Conservation (phyloP, 805 yeast genomes). For the Maudiozyma bulderi region DNA sequence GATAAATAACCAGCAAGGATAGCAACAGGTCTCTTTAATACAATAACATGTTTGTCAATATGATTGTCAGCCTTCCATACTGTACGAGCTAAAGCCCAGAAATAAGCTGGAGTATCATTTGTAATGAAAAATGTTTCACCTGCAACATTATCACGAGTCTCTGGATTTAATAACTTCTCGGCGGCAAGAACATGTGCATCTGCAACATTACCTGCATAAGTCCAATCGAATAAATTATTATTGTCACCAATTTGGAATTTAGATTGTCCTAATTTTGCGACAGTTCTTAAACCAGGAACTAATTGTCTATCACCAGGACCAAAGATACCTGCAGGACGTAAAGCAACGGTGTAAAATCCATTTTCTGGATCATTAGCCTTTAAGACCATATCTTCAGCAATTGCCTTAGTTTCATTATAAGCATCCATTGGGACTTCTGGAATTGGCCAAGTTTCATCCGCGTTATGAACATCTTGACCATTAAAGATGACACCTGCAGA, state of each 20-base stretch:
- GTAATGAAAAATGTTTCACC: constrained; percentile 89
- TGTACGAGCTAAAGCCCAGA: constrained; percentile 93
- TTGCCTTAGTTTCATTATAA: constrained; percentile 88
- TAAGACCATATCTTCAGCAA: constrained; percentile 77
- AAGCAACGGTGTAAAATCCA: constrained; percentile 65
- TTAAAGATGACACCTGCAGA: constrained; percentile 96
- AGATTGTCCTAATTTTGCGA: constrained; percentile 75
- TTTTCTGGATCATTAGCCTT: constrained; percentile 52
- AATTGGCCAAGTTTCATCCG: constrained; percentile 89
- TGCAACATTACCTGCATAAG: constrained; percentile 97
- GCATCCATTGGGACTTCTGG: constrained; percentile 93
- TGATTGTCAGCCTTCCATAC: constrained; percentile 97
- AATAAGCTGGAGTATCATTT: constrained; percentile 88
- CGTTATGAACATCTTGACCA: constrained; percentile 87
- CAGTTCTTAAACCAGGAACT: constrained; percentile 83
- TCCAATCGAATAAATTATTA: constrained; percentile 89
- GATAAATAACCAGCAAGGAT: constrained; percentile 72
- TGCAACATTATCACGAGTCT: constrained; percentile 40
- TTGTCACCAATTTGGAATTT: constrained; percentile 93
- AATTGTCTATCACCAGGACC: constrained; percentile 98
- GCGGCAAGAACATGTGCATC: constrained; percentile 94
- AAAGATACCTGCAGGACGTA: constrained; percentile 96
- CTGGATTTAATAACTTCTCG: constrained; percentile 48
- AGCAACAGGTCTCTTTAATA: constrained; percentile 65
- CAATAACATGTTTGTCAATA: constrained; percentile 59